These are phyloP conservation scores for Grosmannia clavigera DNA, from an alignment of 2,329 filamentous ascomycete genomes.

Conservation along the genomic window DNA sequence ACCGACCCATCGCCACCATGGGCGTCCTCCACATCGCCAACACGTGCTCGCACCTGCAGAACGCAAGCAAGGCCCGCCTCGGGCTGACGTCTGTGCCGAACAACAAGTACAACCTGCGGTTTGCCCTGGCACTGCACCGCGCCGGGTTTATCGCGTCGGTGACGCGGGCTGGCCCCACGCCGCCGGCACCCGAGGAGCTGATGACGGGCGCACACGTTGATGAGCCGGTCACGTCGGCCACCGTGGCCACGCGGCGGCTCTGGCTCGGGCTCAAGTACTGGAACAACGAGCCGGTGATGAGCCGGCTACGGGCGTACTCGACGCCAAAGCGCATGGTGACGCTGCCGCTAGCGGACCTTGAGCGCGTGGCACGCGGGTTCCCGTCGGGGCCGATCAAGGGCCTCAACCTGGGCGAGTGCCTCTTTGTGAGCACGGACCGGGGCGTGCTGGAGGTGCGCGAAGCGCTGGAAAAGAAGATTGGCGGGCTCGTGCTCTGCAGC, in stretches of 20 bases:
- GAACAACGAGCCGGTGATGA: constrained; percentile 68
- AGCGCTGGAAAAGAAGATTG: constrained; percentile 66
- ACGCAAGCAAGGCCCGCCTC: constrained; percentile 72
- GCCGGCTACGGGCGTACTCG: constrained; percentile 51
- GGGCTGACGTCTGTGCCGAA: constrained; percentile 73
- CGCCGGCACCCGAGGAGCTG: constrained; percentile 35
- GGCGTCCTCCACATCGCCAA: constrained; percentile 58
- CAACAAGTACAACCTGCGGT: constrained; percentile 65
- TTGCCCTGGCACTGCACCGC: constrained; percentile 68
- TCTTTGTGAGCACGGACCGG: constrained; percentile 66
- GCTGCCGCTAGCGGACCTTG: constrained; percentile 49
- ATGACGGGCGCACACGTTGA: constrained; percentile 22
- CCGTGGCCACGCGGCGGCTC: constrained; percentile 61
- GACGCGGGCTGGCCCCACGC: constrained; percentile 52
- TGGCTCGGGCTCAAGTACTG: constrained; percentile 90
- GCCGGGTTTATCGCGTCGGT: constrained; percentile 72
- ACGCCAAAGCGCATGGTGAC: constrained; percentile 65
- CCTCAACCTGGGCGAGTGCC: constrained; percentile 65
- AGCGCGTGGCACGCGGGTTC: constrained; percentile 55
- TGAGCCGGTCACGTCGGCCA: constrained; percentile 51
- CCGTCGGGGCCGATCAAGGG: constrained; percentile 60
- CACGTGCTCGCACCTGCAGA: constrained; percentile 84
- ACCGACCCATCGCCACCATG: constrained; percentile 16
- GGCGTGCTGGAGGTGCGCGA: constrained; percentile 75
- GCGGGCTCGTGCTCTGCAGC: constrained; percentile 68